Evolutionary conservation across 306 rosid genomes (phyloP).

Genomic region (Castanea mollissima): DNA sequence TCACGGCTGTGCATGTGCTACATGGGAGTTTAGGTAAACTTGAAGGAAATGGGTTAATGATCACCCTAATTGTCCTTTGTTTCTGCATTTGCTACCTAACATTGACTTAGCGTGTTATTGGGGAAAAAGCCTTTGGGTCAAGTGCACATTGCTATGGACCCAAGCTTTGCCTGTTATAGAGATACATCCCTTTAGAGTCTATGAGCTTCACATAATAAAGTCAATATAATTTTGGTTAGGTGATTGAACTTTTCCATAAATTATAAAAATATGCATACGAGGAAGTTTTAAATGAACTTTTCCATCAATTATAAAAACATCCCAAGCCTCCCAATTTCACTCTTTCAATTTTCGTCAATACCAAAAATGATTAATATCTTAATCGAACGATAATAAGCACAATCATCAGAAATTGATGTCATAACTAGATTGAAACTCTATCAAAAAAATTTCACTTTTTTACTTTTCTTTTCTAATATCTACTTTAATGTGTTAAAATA

Average conservation of each 20-base stretch:
- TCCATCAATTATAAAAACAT: too few relatives aligned
- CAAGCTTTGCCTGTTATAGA: neutral
- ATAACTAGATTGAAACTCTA: neutral
- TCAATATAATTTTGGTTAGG: neutral
- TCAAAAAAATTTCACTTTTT: too few relatives aligned
- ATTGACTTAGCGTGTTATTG: slow-evolving; percentile 4
- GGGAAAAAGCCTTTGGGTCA: too few relatives aligned
- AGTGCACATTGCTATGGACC: too few relatives aligned
- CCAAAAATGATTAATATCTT: too few relatives aligned
- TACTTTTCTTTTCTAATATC: too few relatives aligned
- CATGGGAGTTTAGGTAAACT: neutral
- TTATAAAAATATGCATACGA: too few relatives aligned
- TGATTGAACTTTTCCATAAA: neutral
- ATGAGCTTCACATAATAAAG: neutral
- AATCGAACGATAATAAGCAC: fast-evolving
- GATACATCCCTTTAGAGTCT: neutral
- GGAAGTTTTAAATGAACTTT: neutral
- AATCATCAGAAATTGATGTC: neutral
- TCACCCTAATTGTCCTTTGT: neutral
- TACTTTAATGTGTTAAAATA: too few relatives aligned
- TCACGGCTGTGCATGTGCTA: neutral
- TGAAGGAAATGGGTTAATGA: neutral
- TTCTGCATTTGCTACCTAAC: slow-evolving; percentile 8
- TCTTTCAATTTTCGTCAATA: too few relatives aligned
- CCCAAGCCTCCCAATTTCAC: too few relatives aligned